phyloP scores from a whole-genome alignment of 371 early-diverging fungal genomes.

The Mortierella sp. region DNA sequence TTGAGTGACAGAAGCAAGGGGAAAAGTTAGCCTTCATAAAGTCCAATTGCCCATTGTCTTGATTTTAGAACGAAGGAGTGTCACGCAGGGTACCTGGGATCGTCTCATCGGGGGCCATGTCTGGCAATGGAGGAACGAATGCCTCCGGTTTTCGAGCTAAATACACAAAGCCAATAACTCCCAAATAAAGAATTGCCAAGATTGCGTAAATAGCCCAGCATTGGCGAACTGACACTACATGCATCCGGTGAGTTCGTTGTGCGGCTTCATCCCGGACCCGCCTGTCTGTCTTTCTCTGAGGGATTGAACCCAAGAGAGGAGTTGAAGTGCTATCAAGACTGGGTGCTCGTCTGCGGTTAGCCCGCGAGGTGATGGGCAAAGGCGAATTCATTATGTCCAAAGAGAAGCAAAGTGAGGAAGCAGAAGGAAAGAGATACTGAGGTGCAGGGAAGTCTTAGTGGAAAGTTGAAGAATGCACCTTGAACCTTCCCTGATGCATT shows the following conservation, averaged over 20 bases:
- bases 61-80: background rate
- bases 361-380: slow-evolving; percentile 47
- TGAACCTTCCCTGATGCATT: background rate
- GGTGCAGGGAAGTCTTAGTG: background rate
- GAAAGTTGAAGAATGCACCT: slow-evolving; percentile 2
- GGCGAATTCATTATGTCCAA: slow-evolving; percentile 31
- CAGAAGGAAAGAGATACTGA: background rate
- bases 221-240: slow-evolving; percentile 23
- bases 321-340: slow-evolving; percentile 41
- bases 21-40: background rate
- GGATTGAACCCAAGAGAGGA: slow-evolving; percentile 43
- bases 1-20: background rate
- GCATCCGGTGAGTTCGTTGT: slow-evolving; percentile 31
- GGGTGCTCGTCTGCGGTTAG: slow-evolving; percentile 47
- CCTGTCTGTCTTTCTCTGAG: slow-evolving; percentile 29
- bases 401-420: background rate
- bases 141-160: slow-evolving; percentile 24
- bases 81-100: slow-evolving; percentile 19
- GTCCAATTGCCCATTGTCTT: background rate
- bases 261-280: slow-evolving; percentile 39
- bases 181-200: slow-evolving; percentile 19
- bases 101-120: slow-evolving; percentile 28
- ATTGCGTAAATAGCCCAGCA: slow-evolving; percentile 40
- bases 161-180: slow-evolving; percentile 22
- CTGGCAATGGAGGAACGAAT: slow-evolving; percentile 37